Base-by-base conservation (phyloP, 2,329 filamentous ascomycete genomes). In the Pezicula neosporulosa region DNA sequence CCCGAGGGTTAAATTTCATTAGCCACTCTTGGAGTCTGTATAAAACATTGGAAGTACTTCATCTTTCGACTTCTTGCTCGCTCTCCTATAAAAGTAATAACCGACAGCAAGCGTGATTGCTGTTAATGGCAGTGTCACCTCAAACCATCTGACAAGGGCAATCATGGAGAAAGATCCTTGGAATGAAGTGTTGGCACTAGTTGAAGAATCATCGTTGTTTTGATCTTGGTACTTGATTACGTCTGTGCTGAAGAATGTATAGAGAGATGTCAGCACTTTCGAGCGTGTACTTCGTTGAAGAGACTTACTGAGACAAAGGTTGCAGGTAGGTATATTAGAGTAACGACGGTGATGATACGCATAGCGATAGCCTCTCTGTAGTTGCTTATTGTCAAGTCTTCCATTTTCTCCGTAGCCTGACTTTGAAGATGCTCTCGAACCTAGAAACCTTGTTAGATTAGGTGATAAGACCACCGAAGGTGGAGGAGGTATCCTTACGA, bases 181-280 rank as follows among this genome's bases (percentile, higher is more conserved):
- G 12, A 15, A 15, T 2, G 28, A 28, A 3, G 21, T 15, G 13
- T 18, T 21, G 19, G 15, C 19, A 42, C 7, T 16, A 5, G 28
- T 43, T 18, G 28, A 36, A 18, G 19, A 15, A 24, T 13, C 24
- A 19, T 50, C 37, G 15, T 44, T 24, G 30, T 61, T 55, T 43
- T 66, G 66, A 36, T 63, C 56, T 49, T 70, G 68, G 47, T 64
- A 72, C 50, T 68, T 69, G 13, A 72, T 50, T 9, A 72, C 59
- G 43, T 71, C 69, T 0, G 70, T 72, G 42, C 68, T 67, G 52
- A 73, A 72, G 47, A 73, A 70, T 2, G 70, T 72, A 63, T 70
- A 35, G 1, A 36, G 21, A 28, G 35, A 2, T 9, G 28, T 42
- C 24, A 49, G n/a, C 44, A 50, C 30, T 15, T 4, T 7, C 8